Evolutionary conservation across 768 basidiomycete species (phyloP).

Genomic region (Hericium coralloides): DNA sequence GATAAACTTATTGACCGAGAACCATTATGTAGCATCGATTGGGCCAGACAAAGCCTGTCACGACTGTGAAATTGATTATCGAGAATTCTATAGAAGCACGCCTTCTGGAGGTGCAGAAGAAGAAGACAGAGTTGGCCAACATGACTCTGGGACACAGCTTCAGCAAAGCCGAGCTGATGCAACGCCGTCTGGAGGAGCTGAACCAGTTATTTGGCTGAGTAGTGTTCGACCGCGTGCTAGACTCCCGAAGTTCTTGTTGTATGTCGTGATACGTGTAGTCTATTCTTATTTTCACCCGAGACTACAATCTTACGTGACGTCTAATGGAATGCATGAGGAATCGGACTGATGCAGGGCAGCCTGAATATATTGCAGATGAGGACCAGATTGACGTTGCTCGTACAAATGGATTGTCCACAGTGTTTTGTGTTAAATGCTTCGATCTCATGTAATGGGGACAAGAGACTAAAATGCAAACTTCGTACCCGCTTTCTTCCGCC

Average conservation of each 20-base stretch:
- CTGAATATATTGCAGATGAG: too few relatives aligned
- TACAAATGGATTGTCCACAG: too few relatives aligned
- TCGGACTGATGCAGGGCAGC: too few relatives aligned
- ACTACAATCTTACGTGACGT: neutral
- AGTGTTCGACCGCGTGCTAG: neutral
- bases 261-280: neutral
- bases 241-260: neutral
- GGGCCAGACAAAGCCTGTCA: slow-evolving; percentile 88
- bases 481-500: slow-evolving; percentile 61
- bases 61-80: slow-evolving; percentile 89
- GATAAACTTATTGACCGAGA: neutral
- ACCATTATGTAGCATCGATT: slow-evolving; percentile 68
- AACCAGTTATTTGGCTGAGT: slow-evolving; percentile 56
- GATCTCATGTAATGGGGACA: neutral
- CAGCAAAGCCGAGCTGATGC: slow-evolving; percentile 81
- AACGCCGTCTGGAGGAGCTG: slow-evolving; percentile 84
- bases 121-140: slow-evolving; percentile 92
- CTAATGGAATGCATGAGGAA: neutral
- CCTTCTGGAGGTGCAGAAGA: slow-evolving; percentile 86
- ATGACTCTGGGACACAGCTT: slow-evolving; percentile 85
- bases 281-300: neutral
- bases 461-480: slow-evolving; percentile 27
- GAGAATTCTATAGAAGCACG: slow-evolving; percentile 90
- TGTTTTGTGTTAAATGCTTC: neutral
- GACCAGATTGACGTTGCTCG: too few relatives aligned